phyloP scores from a whole-genome alignment of 352 stramenopile genomes.

The Pythium pectinolyticum region DNA sequence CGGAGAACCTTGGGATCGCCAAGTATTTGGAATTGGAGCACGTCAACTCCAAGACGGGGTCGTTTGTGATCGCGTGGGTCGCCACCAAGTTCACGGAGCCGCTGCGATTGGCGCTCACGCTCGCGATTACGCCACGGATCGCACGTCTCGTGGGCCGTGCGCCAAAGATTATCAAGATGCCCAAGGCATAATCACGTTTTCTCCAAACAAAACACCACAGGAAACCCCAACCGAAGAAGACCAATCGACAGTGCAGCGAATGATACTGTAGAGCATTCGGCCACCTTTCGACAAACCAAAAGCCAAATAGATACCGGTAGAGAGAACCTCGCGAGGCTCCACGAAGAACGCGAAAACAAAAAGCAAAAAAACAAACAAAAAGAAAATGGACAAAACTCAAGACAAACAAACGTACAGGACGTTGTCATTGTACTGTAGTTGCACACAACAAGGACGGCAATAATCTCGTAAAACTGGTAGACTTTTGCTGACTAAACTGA shows the following conservation, averaged over 20 bases:
- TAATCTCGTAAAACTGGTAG: too few relatives aligned
- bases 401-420: too few relatives aligned
- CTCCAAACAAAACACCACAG: background rate
- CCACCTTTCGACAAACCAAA: too few relatives aligned
- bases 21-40: slow-evolving; percentile 80
- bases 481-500: too few relatives aligned
- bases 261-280: too few relatives aligned
- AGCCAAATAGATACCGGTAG: too few relatives aligned
- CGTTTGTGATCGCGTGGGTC: slow-evolving; percentile 82
- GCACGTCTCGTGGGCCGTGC: slow-evolving; percentile 69
- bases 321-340: too few relatives aligned
- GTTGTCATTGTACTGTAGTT: too few relatives aligned
- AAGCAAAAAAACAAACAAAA: too few relatives aligned
- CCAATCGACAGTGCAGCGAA: background rate
- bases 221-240: background rate
- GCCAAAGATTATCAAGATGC: slow-evolving; percentile 42
- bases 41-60: slow-evolving; percentile 79
- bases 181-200: slow-evolving; percentile 15
- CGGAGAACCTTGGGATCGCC: slow-evolving; percentile 69
- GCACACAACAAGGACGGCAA: too few relatives aligned
- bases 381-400: too few relatives aligned
- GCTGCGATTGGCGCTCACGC: slow-evolving; percentile 69
- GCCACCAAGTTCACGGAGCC: slow-evolving; percentile 89
- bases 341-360: too few relatives aligned
- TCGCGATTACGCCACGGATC: slow-evolving; percentile 77